Percentiles rank a stretch among this genome's conserved stretches.
These are phyloP conservation scores for Erodium texanum DNA, from an alignment of 441 rosid genomes.

Conservation along the genomic window DNA sequence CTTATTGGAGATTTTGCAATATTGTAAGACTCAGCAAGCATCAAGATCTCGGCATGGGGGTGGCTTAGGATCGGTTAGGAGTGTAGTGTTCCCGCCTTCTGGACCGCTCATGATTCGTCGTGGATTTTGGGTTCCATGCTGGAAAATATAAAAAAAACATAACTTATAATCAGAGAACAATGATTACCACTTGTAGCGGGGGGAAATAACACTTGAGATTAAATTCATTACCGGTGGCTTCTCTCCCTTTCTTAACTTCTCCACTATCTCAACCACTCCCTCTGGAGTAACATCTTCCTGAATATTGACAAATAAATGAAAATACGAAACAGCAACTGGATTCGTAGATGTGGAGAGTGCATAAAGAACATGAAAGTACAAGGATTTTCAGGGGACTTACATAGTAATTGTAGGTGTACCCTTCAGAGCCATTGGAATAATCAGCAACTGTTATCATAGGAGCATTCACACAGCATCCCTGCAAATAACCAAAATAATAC, in stretches of 20 bases:
- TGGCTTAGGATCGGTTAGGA: constrained; percentile 73
- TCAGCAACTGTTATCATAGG: constrained; percentile 99
- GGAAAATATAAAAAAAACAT: constrained; percentile 22
- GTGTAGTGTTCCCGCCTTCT: constrained; percentile 85
- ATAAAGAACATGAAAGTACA: background rate
- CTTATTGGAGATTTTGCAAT: too few species aligned
- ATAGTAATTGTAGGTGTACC: constrained; percentile 85
- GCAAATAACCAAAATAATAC: constrained; percentile 31
- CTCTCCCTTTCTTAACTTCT: constrained; percentile 78
- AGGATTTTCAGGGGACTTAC: constrained; percentile 32
- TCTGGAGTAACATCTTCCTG: constrained; percentile 96
- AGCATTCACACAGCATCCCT: constrained; percentile 98
- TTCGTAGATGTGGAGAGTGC: too few species aligned
- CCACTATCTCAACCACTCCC: constrained; percentile 86
- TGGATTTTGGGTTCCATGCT: constrained; percentile 95
- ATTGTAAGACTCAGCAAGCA: too few species aligned
- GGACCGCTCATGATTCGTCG: constrained; percentile 77
- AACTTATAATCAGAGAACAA: too few species aligned
- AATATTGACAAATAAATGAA: constrained; percentile 20
- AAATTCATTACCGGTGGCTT: constrained; percentile 86
- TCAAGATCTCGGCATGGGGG: constrained; percentile 94
- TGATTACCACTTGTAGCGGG: too few species aligned
- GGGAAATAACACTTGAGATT: too few species aligned
- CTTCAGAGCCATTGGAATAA: constrained; percentile 93
- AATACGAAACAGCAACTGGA: too few species aligned